Evolutionary conservation across 2,329 filamentous ascomycete genomes (phyloP), one percentile per base, ranked within the genome.

Genomic region (Arthrobotrys musiformis): DNA sequence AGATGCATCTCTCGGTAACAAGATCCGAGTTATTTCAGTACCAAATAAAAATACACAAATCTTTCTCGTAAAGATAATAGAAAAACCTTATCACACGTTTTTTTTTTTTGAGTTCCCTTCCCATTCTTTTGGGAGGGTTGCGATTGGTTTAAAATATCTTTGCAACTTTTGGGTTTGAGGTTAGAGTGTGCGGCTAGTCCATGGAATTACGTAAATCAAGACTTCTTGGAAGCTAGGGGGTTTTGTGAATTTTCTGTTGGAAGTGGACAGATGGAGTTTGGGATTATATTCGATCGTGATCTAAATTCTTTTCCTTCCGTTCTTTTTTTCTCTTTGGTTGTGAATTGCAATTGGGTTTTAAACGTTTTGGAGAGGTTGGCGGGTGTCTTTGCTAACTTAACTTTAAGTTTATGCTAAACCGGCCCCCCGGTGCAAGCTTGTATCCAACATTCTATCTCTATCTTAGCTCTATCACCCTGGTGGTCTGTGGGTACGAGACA

Each of bases 21-120:
- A 48, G 24, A 28, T 64, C 37, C 54, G 54, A 58, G 54, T 19
- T 4, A 58, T 40, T 56, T 4, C 2, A 40, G 46, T 72, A 72
- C 46, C 58, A 64, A 64, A 72, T 72, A 72, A 72, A 72, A 72
- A 72, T 72, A 72, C 68, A 72, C 68, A 37, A 72, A 48, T 72
- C 58, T 40, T 64, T 72, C 68, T 64, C 68, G 68, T 72, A 72
- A 72, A 72, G 68, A 72, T 72, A 72, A 60, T n/a, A 19, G 5
- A 42, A 42, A 42, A 42, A 19, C 26, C 68, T 64, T 72, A 63
- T 72, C 58, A 7, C 37, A 15, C 33, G 11, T 9, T 33, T 33
- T 33, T 33, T 33, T 9, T 33, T 9, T 33, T 9, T 33, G 5
- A 33, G 9, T n/a, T 42, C 19, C 19, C n/a, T 17, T 42, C 8